Percentiles rank a stretch among this genome's conserved stretches.
phyloP scores from a whole-genome alignment of 257 asterid species.

The Gentiana straminea region DNA sequence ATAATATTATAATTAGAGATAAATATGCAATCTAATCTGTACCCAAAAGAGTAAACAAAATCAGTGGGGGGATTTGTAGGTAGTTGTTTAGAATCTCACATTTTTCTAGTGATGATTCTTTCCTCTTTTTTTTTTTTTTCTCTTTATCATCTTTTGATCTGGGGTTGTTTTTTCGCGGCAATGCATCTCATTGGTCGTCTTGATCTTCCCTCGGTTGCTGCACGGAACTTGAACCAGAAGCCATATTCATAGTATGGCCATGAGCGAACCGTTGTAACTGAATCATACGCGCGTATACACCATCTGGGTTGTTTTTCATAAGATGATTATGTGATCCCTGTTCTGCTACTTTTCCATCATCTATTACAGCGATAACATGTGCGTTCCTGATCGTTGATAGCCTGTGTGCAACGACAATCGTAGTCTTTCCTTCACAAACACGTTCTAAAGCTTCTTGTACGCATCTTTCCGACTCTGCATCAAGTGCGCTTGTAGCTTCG shows the following conservation, averaged over 20 bases:
- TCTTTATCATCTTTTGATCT: no score
- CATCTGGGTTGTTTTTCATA: slow-evolving; percentile 55
- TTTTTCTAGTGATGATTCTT: slow-evolving; percentile 9
- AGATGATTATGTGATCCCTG: slow-evolving; percentile 82
- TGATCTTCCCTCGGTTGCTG: slow-evolving; percentile 30
- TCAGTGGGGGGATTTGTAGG: slow-evolving; percentile 20
- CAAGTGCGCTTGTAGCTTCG: slow-evolving; percentile 86
- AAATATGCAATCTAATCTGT: slow-evolving; percentile 36
- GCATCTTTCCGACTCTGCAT: slow-evolving; percentile 59
- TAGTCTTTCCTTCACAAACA: slow-evolving; percentile 66
- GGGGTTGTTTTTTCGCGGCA: background rate
- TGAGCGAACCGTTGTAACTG: slow-evolving; percentile 64
- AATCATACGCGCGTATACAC: slow-evolving; percentile 71
- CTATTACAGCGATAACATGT: slow-evolving; percentile 65
- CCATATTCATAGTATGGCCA: slow-evolving; percentile 50
- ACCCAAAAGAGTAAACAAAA: slow-evolving; percentile 33
- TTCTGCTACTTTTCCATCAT: slow-evolving; percentile 81
- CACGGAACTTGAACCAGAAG: slow-evolving; percentile 36
- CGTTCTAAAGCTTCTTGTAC: slow-evolving; percentile 69
- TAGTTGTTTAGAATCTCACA: slow-evolving; percentile 13
- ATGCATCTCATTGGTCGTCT: slow-evolving; percentile 15
- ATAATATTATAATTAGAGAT: slow-evolving; percentile 12
- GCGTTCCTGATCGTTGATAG: slow-evolving; percentile 67
- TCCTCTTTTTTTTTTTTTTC: background rate
- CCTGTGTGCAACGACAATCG: slow-evolving; percentile 67